Base-by-base conservation (phyloP, 177 flowering plant species). In the Vitis hybrid region DNA sequence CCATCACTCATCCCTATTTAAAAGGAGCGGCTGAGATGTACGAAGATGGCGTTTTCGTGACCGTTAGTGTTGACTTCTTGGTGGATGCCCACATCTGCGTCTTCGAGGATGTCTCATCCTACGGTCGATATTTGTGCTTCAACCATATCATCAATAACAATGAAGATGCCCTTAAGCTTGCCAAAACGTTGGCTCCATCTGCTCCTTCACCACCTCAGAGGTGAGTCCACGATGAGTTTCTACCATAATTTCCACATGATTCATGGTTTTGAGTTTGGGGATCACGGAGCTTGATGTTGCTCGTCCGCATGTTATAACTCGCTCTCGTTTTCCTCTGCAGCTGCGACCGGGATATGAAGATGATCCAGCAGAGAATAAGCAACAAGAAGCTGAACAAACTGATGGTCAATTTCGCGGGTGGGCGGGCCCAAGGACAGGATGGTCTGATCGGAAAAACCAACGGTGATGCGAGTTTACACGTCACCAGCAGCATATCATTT, bases 21-120 rank as follows among this genome's bases (percentile, higher is more conserved):
- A 89, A 88, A 81, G 97, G 98, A 2, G 95, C 96, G 52, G 93
- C 95, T 56, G 90, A 93, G 81, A 93, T 93, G 98, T 93, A 85
- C 51, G 87, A 88, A 67, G 90, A 87, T 48, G 97, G 98, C 0
- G 89, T 90, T 1, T 70, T 93, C 12, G 98, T 86, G 22, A 85
- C 90, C 2, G 94, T 86, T 1, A 94, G 90, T 45, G 70, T 88
- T 1, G 68, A 70, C 3, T 86, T 82, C 78, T 66, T 87, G 62
- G 91, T 87, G 12, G 92, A 89, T 51, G 90, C 94, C 5, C 98
- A 91, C 59, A 78, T 93, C 29, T 83, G 87, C 45, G 88, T 86
- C 12, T 89, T 75, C 60, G 96, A 91, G 69, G 88, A 88, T 16
- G 45, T 79, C 3, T 83, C 97, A 3, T 53, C 93, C 0, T 91